These are phyloP conservation scores for Chlorella ohadii DNA, from an alignment of 139 green algal species.

Conservation along the genomic window DNA sequence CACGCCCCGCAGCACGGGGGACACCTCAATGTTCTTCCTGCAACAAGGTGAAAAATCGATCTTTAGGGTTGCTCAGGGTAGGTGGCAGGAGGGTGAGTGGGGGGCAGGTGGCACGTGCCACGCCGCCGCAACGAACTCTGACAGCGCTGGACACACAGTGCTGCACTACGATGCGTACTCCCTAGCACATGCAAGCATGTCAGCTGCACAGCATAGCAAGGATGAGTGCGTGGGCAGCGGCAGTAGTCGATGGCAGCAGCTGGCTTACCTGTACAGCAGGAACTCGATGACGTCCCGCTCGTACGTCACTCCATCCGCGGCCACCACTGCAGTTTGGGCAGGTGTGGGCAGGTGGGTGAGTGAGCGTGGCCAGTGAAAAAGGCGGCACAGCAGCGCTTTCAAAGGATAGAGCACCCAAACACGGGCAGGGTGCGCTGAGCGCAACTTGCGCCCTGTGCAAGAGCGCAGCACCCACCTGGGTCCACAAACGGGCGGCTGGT, in stretches of 20 bases:
- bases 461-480: background rate
- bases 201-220: background rate
- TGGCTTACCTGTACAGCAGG: constrained; percentile 12
- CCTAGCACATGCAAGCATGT: background rate
- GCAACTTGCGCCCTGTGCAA: too few relatives aligned
- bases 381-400: too few relatives aligned
- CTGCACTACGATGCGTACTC: too few relatives aligned
- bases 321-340: background rate
- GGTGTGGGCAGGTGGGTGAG: background rate
- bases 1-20: background rate
- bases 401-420: too few relatives aligned
- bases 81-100: too few relatives aligned
- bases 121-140: too few relatives aligned
- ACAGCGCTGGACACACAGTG: too few relatives aligned
- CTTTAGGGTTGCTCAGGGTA: too few relatives aligned
- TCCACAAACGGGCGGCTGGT: background rate
- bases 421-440: too few relatives aligned
- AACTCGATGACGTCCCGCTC: constrained; percentile 7
- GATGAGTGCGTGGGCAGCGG: background rate
- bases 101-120: too few relatives aligned
- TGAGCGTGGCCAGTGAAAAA: too few relatives aligned
- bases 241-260: background rate
- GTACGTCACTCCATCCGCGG: constrained; percentile 4
- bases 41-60: too few relatives aligned
- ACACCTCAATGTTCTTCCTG: constrained; percentile 30